phyloP scores from a whole-genome alignment of 1,284 basidiomycete genomes.

The Athelia sp. region DNA sequence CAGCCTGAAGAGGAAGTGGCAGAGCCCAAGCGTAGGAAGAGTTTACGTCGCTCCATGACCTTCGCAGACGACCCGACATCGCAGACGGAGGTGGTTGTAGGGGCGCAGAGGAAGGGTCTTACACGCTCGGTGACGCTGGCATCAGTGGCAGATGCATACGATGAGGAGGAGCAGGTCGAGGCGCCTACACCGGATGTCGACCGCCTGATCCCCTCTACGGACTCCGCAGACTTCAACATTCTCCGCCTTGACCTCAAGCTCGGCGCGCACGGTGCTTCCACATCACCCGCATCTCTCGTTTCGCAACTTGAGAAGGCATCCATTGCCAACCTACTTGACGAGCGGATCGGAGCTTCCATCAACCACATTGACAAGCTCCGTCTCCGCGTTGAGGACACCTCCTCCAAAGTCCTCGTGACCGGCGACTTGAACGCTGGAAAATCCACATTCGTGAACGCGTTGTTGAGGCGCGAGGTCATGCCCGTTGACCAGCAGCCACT shows the following conservation, averaged over 20 bases:
- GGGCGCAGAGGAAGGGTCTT: slow-evolving; percentile 41
- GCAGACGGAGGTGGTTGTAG: slow-evolving; percentile 64
- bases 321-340: slow-evolving; percentile 89
- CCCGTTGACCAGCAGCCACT: slow-evolving; percentile 98
- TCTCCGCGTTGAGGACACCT: slow-evolving; percentile 84
- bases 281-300: slow-evolving; percentile 76
- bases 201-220: slow-evolving; percentile 36
- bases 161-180: slow-evolving; percentile 23
- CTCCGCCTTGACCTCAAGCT: slow-evolving; percentile 92
- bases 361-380: slow-evolving; percentile 85
- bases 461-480: slow-evolving; percentile 88
- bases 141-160: slow-evolving; percentile 41
- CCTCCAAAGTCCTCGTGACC: slow-evolving; percentile 97
- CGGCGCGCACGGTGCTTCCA: slow-evolving; percentile 67
- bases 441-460: slow-evolving; percentile 95
- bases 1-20: slow-evolving; percentile 16
- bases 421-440: slow-evolving; percentile 99
- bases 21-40: slow-evolving; percentile 25
- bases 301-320: slow-evolving; percentile 90
- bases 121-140: slow-evolving; percentile 53
- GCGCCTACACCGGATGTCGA: slow-evolving; percentile 28
- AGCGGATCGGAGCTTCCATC: slow-evolving; percentile 74
- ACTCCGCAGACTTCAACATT: slow-evolving; percentile 67
- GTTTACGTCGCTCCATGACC: slow-evolving; percentile 64
- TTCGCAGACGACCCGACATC: slow-evolving; percentile 77